Base-by-base conservation (phyloP, 352 stramenopile species). In the Phytophthora brassicae region DNA sequence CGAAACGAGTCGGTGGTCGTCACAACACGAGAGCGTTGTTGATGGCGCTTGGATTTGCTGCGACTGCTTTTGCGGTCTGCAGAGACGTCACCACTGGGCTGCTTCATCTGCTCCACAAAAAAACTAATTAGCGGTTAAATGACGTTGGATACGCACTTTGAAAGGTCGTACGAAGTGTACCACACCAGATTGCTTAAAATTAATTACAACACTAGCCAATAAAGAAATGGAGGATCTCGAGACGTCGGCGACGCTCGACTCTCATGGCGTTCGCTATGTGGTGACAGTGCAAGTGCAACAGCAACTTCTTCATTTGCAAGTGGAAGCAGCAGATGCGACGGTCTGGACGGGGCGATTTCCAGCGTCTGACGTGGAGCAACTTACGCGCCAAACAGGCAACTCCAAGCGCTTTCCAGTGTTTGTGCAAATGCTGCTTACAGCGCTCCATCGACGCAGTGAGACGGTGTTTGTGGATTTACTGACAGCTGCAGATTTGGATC, bases 301-400 rank as follows among this genome's bases (percentile, higher is more conserved):
- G 24, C 81, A 90, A 47, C 64, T 81, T 60, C 77, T 94, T 16
- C 64, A 83, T 23, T 56, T 92, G 26, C 84, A 93, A 57, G 79
- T 90, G 43, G 84, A 92, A 50, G 68, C 79, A 50, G 68, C 79
- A 4, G 7, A 17, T 2, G 38, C n/a, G 16, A 24, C 46, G 20
- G 50, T 81, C 70, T 92, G 82, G 82, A 88, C 77, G 26, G 81
- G 68, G n/a, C 68, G 64, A 23, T 91, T 94, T 47, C 71, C 77
- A 1, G 70, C 79, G 16, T 38, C 57, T 79, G 81, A 97, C 48
- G 62, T 98, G 4, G 90, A 98, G 68, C 86, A 97, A 58, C 84
- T 98, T 42, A 97, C 93, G 43, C 79, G 84, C 13, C 97, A 98
- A 66, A 97, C 94, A 22, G 91, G 94, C 56, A 98, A 97, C 68